Percentiles rank a stretch among this genome's conserved stretches.
These are phyloP conservation scores for Rutstroemia sp. DNA, from an alignment of 2,329 filamentous ascomycete species.

Conservation along the genomic window DNA sequence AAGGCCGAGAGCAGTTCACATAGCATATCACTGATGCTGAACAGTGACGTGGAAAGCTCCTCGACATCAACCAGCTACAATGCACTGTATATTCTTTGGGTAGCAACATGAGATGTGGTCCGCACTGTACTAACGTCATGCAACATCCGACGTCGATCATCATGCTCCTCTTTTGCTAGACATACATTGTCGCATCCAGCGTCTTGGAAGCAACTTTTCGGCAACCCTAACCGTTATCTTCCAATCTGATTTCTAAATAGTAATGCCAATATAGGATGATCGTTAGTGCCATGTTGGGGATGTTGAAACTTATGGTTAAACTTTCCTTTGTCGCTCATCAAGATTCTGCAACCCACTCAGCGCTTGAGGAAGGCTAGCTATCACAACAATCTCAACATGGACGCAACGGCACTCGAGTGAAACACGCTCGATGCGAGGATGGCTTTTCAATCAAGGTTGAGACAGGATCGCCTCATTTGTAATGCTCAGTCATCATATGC, in stretches of 20 bases:
- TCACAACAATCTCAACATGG: too few relatives aligned
- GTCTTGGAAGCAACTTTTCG: background rate
- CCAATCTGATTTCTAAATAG: background rate
- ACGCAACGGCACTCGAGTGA: background rate
- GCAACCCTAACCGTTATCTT: background rate
- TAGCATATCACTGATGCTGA: too few relatives aligned
- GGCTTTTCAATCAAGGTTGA: too few relatives aligned
- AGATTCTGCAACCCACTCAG: background rate
- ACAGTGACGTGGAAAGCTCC: background rate
- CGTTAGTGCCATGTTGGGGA: background rate
- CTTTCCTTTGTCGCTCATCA: background rate
- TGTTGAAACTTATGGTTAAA: background rate
- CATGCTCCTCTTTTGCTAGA: background rate
- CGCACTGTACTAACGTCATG: background rate
- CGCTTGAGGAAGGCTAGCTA: too few relatives aligned
- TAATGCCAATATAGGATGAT: background rate
- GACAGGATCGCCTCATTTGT: background rate
- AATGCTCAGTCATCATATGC: constrained; percentile 18
- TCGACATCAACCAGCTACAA: background rate
- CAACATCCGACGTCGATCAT: background rate
- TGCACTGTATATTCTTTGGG: background rate
- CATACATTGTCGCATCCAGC: background rate
- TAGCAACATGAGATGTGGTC: background rate
- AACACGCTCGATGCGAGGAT: background rate
- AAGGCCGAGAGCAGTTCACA: too few relatives aligned